phyloP scores from a whole-genome alignment of 2,329 filamentous ascomycete genomes.

The Raffaelea deltoideospora region DNA sequence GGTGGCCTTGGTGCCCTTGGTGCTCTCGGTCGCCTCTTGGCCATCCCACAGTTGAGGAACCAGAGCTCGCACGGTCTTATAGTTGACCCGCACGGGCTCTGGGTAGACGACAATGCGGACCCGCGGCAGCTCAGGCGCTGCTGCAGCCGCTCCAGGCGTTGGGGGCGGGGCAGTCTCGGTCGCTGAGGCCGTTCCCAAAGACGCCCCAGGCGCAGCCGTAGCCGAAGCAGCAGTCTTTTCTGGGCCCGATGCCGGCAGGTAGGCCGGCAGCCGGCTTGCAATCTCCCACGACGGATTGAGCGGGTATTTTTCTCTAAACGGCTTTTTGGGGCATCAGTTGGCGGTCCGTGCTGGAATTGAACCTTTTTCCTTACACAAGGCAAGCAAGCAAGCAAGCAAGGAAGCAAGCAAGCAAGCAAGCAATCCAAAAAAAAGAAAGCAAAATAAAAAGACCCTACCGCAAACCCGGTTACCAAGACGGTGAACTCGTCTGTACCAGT shows the following conservation, averaged over 20 bases:
- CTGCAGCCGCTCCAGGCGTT: conserved; percentile 10
- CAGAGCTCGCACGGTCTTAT: conserved; percentile 46
- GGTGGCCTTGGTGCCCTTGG: conserved; percentile 12
- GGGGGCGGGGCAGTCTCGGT: conserved; percentile 10
- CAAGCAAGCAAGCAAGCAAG: too few relatives aligned
- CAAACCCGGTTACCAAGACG: conserved; percentile 47
- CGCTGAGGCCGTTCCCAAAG: conserved; percentile 23
- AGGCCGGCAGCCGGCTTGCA: conserved; percentile 48
- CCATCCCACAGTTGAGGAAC: conserved; percentile 47
- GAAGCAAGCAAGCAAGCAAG: too few relatives aligned
- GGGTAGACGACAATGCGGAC: conserved; percentile 53
- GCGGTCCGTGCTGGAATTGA: too few relatives aligned
- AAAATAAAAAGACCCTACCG: conserved; percentile 28
- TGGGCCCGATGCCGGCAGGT: too few relatives aligned
- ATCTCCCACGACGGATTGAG: conserved; percentile 76
- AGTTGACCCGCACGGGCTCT: conserved; percentile 54
- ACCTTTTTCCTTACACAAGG: too few relatives aligned
- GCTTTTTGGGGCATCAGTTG: conserved; percentile 29
- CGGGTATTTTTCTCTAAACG: conserved; percentile 57
- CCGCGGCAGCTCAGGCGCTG: conserved; percentile 22
- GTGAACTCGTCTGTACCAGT: conserved; percentile 32
- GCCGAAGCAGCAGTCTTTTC: too few relatives aligned
- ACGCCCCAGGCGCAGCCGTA: too few relatives aligned
- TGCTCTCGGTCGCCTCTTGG: not conserved
- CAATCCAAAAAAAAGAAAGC: too few relatives aligned